A percentile compares a stretch with the other conserved stretches of the same genome.
Evolutionary conservation across 225 moss, liverwort and hornwort genomes (phyloP).

Genomic region (Pseudisothecium myosuroides): DNA sequence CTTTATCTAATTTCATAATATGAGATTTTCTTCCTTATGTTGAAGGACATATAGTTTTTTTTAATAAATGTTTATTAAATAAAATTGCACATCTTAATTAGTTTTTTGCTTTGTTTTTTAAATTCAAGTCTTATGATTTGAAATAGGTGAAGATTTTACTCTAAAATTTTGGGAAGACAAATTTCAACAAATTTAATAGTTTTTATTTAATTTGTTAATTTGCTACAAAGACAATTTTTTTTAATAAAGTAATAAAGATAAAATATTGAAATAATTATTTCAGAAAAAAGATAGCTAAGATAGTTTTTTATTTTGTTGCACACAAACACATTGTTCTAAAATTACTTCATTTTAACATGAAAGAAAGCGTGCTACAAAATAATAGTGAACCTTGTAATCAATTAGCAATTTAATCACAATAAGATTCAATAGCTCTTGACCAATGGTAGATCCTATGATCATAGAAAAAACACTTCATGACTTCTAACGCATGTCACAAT

Average conservation of each 20-base stretch:
- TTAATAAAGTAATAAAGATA: background rate
- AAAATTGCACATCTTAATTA: background rate
- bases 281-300: fast-evolving
- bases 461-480: too few relatives aligned
- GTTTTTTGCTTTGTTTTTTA: background rate
- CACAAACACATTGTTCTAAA: too few relatives aligned
- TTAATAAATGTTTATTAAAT: background rate
- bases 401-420: too few relatives aligned
- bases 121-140: background rate
- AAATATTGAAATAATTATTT: background rate
- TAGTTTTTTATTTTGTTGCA: background rate
- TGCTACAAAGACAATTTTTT: background rate
- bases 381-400: too few relatives aligned
- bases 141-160: background rate
- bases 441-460: too few relatives aligned
- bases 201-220: background rate
- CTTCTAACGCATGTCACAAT: too few relatives aligned
- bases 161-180: background rate
- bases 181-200: background rate
- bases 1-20: background rate
- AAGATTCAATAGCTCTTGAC: too few relatives aligned
- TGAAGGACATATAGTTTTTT: background rate
- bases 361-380: too few relatives aligned
- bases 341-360: too few relatives aligned
- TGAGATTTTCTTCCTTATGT: background rate